Evolutionary conservation across 768 basidiomycete genomes (phyloP), one percentile per base, ranked within the genome.

Genomic region (Kondoa malvinella): DNA sequence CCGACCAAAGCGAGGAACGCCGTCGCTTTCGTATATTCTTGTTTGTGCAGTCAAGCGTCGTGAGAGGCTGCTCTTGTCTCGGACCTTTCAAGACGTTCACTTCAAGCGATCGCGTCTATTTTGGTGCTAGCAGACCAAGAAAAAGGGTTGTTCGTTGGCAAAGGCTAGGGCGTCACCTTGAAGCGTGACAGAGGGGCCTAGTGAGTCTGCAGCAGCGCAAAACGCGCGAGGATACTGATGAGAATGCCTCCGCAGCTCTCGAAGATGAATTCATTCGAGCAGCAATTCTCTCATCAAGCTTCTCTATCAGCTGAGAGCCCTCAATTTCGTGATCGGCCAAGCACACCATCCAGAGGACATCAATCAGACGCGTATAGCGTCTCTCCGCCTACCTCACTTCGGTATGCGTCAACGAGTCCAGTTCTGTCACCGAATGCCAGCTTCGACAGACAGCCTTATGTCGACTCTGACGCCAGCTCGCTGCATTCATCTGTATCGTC

Each of bases 1-100:
- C 57, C 57, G 30, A 56, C 29, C 16, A 66, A 57, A 25, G 17
- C 40, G 8, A 30, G 57, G 25, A 66, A 16, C 8, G 56, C 61
- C 29, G 4, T 17, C 25, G 56, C n/a, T 14, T 29, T 34, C 50
- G 63, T 21, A 56, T 57, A 16, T 34, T 60, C 25, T 27, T 34
- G 26, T 82, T 85, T 75, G 76, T 90, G 89, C 40, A 92, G 92
- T 75, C 92, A 92, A 80, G 95, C 92, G 56, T 56, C 92, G 83
- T n/a, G n/a, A n/a, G n/a, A n/a, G n/a, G n/a, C n/a, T n/a, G n/a
- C n/a, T n/a, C n/a, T n/a, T n/a, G n/a, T n/a, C n/a, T n/a, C n/a
- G n/a, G n/a, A n/a, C n/a, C n/a, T n/a, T n/a, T n/a, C n/a, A n/a
- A n/a, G n/a, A n/a, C n/a, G n/a, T n/a, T n/a, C n/a, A n/a, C n/a